Percentiles rank a stretch among this genome's conserved stretches.
Conservation (phyloP, 768 basidiomycete genomes). For the Collybia sordida region DNA sequence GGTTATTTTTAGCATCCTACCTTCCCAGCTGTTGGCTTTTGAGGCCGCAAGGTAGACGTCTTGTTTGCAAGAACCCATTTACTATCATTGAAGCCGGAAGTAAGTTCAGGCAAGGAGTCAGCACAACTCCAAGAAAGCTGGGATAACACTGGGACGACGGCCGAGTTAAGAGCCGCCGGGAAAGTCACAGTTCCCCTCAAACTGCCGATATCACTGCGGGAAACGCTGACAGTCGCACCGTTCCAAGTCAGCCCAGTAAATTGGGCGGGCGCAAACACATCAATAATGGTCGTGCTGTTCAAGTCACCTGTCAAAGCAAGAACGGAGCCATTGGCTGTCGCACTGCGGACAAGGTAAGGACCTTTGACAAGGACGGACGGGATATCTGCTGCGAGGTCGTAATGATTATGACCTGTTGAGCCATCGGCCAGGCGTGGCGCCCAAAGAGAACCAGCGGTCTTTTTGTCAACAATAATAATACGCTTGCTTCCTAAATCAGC, state of each 20-base stretch:
- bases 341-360: slow-evolving; percentile 33
- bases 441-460: slow-evolving; percentile 58
- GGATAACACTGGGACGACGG: slow-evolving; percentile 38
- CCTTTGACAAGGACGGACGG: slow-evolving; percentile 31
- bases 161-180: slow-evolving; percentile 26
- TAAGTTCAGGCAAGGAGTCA: slow-evolving; percentile 63
- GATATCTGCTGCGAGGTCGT: slow-evolving; percentile 25
- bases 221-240: slow-evolving; percentile 36
- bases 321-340: slow-evolving; percentile 19
- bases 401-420: slow-evolving; percentile 18
- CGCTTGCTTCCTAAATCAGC: slow-evolving; percentile 43
- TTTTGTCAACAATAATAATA: slow-evolving; percentile 54
- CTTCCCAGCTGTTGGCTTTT: slow-evolving; percentile 56
- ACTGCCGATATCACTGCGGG: slow-evolving; percentile 25
- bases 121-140: slow-evolving; percentile 53
- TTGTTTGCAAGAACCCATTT: slow-evolving; percentile 59
- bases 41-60: slow-evolving; percentile 55
- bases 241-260: slow-evolving; percentile 59
- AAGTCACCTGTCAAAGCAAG: slow-evolving; percentile 51
- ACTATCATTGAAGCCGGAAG: slow-evolving; percentile 49
- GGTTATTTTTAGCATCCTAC: slow-evolving; percentile 30
- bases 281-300: slow-evolving; percentile 48
- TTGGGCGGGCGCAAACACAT: slow-evolving; percentile 48
- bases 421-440: slow-evolving; percentile 42
- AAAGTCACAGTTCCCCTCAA: slow-evolving; percentile 34